phyloP scores from a whole-genome alignment of 2,329 filamentous ascomycete genomes.

The Fonsecaea pedrosoi region DNA sequence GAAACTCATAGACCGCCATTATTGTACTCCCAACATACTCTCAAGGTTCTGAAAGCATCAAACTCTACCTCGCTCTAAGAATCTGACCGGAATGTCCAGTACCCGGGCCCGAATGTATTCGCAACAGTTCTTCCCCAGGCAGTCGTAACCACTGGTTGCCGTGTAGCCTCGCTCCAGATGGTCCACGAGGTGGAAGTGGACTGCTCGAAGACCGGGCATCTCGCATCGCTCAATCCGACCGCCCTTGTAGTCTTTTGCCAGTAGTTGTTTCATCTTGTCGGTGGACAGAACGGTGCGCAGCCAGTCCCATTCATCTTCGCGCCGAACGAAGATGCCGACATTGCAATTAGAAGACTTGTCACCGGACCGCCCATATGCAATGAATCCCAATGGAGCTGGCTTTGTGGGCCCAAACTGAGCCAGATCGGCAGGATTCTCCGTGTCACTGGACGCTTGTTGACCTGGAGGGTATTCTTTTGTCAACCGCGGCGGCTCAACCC shows the following conservation, averaged over 20 bases:
- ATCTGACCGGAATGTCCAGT: slow-evolving; percentile 18
- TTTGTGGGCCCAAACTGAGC: slow-evolving; percentile 42
- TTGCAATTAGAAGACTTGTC: slow-evolving; percentile 52
- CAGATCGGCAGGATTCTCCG: slow-evolving; percentile 32
- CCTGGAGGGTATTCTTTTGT: slow-evolving; percentile 31
- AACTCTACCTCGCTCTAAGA: slow-evolving; percentile 10
- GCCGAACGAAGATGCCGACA: slow-evolving; percentile 47
- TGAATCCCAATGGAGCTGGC: slow-evolving; percentile 49
- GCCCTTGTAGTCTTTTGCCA: slow-evolving; percentile 50
- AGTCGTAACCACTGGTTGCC: slow-evolving; percentile 6
- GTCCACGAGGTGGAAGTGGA: slow-evolving; percentile 25
- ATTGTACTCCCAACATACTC: no score
- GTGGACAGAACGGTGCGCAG: slow-evolving; percentile 50
- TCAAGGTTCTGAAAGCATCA: background rate
- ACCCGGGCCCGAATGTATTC: slow-evolving; percentile 19
- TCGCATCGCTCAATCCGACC: slow-evolving; percentile 30
- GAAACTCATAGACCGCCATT: no score
- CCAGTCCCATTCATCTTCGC: slow-evolving; percentile 44
- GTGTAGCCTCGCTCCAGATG: slow-evolving; percentile 19
- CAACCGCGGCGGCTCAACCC: slow-evolving; percentile 32
- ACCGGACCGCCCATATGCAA: slow-evolving; percentile 52
- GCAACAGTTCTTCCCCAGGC: slow-evolving; percentile 17
- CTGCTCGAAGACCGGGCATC: slow-evolving; percentile 18
- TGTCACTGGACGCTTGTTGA: slow-evolving; percentile 32
- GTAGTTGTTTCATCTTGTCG: slow-evolving; percentile 46